Percentiles rank a stretch among this genome's conserved stretches.
Conservation (phyloP, 352 stramenopile species). For the Peronospora farinosa region DNA sequence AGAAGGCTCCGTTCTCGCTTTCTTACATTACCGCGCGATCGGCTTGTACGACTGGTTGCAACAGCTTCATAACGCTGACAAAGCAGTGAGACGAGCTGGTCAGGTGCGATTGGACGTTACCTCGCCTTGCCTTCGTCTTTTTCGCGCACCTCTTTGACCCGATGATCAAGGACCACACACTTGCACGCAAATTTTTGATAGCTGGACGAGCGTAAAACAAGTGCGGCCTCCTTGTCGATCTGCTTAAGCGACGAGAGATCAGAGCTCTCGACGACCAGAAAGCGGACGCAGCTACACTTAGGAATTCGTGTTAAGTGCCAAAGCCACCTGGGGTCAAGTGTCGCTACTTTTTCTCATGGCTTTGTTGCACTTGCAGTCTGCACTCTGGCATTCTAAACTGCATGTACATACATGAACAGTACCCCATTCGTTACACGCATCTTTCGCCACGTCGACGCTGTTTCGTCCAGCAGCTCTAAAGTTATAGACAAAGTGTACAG, state of each 20-base stretch:
- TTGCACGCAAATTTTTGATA: neutral
- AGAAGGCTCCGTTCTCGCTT: conserved; percentile 3
- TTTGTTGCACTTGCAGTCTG: conserved; percentile 12
- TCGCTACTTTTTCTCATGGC: conserved; percentile 7
- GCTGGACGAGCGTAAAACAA: neutral
- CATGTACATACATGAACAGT: neutral
- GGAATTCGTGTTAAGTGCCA: neutral
- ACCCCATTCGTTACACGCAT: conserved; percentile 16
- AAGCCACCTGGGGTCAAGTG: neutral
- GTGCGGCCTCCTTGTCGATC: conserved; percentile 9
- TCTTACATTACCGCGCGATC: conserved; percentile 13
- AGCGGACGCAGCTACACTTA: conserved; percentile 14
- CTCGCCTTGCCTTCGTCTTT: conserved; percentile 16
- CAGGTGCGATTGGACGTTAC: conserved; percentile 15
- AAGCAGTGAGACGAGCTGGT: conserved; percentile 1
- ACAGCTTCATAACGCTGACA: conserved; percentile 1
- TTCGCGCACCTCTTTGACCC: conserved; percentile 6
- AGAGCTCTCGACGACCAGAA: conserved; percentile 9
- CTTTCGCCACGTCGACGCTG: conserved; percentile 26
- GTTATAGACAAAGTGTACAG: conserved; percentile 10
- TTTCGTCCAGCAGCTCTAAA: conserved; percentile 7
- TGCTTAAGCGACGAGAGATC: conserved; percentile 19
- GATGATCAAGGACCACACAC: neutral
- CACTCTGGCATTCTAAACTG: neutral
- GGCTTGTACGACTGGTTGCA: conserved; percentile 8